phyloP scores from a whole-genome alignment of 148 eudicot species.

The Chenopodium formosanum region DNA sequence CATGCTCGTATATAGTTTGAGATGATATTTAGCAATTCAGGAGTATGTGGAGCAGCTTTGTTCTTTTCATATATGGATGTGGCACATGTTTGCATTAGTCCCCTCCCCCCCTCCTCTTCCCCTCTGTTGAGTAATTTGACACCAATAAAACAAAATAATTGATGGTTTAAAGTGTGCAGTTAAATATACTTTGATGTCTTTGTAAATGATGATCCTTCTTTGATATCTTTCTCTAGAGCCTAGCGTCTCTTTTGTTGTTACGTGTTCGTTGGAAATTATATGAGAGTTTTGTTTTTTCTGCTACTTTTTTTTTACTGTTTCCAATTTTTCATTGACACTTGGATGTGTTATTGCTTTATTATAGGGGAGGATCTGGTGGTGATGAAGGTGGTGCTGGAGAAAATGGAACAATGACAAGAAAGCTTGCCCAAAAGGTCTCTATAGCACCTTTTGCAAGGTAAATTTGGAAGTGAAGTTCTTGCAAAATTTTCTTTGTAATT shows the following conservation, averaged over 20 bases:
- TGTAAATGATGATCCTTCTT: background rate
- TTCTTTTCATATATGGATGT: background rate
- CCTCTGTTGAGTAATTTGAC: background rate
- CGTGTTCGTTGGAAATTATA: background rate
- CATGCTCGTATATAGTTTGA: too few species aligned
- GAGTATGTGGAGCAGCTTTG: background rate
- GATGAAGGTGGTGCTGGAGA: slow-evolving; percentile 59
- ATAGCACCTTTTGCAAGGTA: slow-evolving; percentile 79
- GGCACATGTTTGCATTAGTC: background rate
- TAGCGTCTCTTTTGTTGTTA: background rate
- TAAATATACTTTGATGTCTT: background rate
- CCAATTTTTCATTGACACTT: background rate
- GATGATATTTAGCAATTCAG: background rate
- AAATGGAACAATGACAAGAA: slow-evolving; percentile 82
- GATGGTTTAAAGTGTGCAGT: background rate
- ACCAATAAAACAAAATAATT: background rate
- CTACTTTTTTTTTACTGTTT: background rate
- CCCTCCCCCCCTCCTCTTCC: background rate
- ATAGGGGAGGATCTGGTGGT: slow-evolving; percentile 81
- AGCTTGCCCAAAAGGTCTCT: slow-evolving; percentile 87
- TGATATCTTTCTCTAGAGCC: background rate
- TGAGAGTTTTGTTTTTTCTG: background rate
- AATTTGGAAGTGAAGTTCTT: slow-evolving; percentile 14
- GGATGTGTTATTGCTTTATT: slow-evolving; percentile 19
- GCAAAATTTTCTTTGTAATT: background rate